phyloP scores from a whole-genome alignment of 352 stramenopile genomes.

The Thalassiosira mediterranea region DNA sequence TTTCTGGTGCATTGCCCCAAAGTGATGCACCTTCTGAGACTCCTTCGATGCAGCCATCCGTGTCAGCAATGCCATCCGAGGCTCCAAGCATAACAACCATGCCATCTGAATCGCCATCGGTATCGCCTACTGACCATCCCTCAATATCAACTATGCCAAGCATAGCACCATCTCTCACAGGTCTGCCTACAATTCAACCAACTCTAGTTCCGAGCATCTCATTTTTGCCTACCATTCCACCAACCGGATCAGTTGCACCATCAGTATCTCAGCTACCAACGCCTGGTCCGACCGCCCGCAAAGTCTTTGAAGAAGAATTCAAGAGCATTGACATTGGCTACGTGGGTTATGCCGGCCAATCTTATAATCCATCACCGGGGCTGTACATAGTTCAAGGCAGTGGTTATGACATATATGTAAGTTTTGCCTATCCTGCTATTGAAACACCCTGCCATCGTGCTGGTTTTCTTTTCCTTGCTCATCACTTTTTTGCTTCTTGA shows the following conservation, averaged over 20 bases:
- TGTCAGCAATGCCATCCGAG: constrained; percentile 26
- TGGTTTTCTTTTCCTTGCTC: neutral
- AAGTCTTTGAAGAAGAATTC: constrained; percentile 45
- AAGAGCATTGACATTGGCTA: constrained; percentile 33
- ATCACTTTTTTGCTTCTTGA: neutral
- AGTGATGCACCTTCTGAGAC: constrained; percentile 44
- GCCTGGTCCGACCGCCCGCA: constrained; percentile 12
- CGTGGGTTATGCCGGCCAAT: constrained; percentile 22
- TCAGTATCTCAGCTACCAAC: constrained; percentile 30
- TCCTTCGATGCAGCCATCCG: constrained; percentile 42
- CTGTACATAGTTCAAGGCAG: constrained; percentile 34
- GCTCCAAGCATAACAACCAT: constrained; percentile 19
- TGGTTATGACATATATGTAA: constrained; percentile 40
- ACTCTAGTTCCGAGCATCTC: constrained; percentile 14
- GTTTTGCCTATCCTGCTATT: constrained; percentile 1
- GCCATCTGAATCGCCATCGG: constrained; percentile 33
- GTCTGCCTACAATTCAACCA: constrained; percentile 10
- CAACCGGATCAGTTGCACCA: constrained; percentile 25
- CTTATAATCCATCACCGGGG: constrained; percentile 15
- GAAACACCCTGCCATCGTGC: neutral
- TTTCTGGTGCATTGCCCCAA: constrained; percentile 35
- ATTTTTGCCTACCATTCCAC: neutral
- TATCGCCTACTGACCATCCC: constrained; percentile 13
- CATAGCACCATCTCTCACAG: constrained; percentile 19
- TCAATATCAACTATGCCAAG: constrained; percentile 23